Evolutionary conservation across 2,329 filamentous ascomycete genomes (phyloP), one percentile per base, ranked within the genome.

Genomic region (Penicillium decumbens): DNA sequence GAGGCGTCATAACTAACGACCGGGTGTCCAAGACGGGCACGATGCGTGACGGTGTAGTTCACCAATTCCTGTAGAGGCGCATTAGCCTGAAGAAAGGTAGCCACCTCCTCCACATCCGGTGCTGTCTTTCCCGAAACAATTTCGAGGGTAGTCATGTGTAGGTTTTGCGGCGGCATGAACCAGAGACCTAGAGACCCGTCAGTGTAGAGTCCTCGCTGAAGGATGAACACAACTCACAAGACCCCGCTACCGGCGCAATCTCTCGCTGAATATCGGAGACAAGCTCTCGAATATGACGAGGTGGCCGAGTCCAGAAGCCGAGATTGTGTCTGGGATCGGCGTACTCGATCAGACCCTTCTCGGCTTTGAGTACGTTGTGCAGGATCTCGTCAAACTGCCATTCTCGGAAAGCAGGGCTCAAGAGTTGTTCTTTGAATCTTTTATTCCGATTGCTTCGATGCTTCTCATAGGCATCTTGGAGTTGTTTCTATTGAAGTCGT

Each of bases 71-170:
- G 73, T 30, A 88, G 75, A 2, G 51, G 35, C 1, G 65, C 61
- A 27, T 74, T 72, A 2, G 80, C 73, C 8, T 77, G 72, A 47
- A 95, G 74, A 7, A 71, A 67, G 1, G 77, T 64, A 35, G 88
- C 77, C 9, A 95, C 74, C 0, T 71, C 66, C 9, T 78, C 76
- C 41, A 95, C 88, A 64, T 92, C 84, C 0, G 77, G 72, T 0
- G 81, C 72, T 0, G 87, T 89, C 43, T 83, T 83, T 23, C 85
- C 90, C 67, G 93, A 89, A n/a, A 86, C 82, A 25, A 95, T 75
- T 68, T 97, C 92, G 2, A 96, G 77, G 0, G 83, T 80, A 0
- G 92, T 97, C 72, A 95, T 82, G 70, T 97, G 92, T 64, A 95
- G 84, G 51, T 80, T 80, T 46, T 85, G 76, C 8, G 77, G 71